Conservation (phyloP, 1,139 yeast genomes). For the Lodderomyces pseudojiufengensis region DNA sequence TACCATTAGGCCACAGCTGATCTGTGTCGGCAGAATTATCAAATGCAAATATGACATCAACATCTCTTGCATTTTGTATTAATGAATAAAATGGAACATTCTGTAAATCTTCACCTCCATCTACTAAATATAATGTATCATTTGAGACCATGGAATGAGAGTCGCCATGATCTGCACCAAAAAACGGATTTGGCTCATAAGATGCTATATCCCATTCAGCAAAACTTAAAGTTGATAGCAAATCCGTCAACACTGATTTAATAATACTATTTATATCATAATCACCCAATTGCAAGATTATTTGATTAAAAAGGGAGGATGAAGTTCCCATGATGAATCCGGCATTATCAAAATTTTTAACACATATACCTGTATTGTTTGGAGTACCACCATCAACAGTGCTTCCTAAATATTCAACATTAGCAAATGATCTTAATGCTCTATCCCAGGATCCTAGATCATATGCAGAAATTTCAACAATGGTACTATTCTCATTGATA, state of each 20-base stretch:
- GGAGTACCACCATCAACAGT: slow-evolving; percentile 26
- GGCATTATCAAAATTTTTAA: slow-evolving; percentile 39
- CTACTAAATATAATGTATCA: slow-evolving; percentile 63
- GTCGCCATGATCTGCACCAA: slow-evolving; percentile 18
- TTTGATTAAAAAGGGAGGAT: slow-evolving; percentile 41
- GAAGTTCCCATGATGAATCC: slow-evolving; percentile 47
- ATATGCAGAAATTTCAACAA: slow-evolving; percentile 39
- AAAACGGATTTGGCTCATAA: slow-evolving; percentile 42
- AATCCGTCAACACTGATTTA: slow-evolving; percentile 20
- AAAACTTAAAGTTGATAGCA: slow-evolving; percentile 18
- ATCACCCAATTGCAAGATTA: slow-evolving; percentile 22
- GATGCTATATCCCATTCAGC: slow-evolving; percentile 37
- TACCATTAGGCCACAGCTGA: slow-evolving; percentile 72
- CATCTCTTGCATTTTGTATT: slow-evolving; percentile 62
- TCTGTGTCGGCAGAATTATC: slow-evolving; percentile 83
- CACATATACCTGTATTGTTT: slow-evolving; percentile 23
- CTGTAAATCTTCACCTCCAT: slow-evolving; percentile 85
- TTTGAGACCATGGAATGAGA: slow-evolving; percentile 23
- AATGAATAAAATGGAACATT: slow-evolving; percentile 78
- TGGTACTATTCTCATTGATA: slow-evolving; percentile 37
- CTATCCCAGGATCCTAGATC: slow-evolving; percentile 50
- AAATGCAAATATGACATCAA: slow-evolving; percentile 77
- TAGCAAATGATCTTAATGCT: slow-evolving; percentile 27
- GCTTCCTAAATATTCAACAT: slow-evolving; percentile 36
- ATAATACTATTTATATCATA: slow-evolving; percentile 26